Evolutionary conservation across 1,284 basidiomycete genomes (phyloP), one percentile per base, ranked within the genome.

Genomic region (Fomitiporia mediterranea): DNA sequence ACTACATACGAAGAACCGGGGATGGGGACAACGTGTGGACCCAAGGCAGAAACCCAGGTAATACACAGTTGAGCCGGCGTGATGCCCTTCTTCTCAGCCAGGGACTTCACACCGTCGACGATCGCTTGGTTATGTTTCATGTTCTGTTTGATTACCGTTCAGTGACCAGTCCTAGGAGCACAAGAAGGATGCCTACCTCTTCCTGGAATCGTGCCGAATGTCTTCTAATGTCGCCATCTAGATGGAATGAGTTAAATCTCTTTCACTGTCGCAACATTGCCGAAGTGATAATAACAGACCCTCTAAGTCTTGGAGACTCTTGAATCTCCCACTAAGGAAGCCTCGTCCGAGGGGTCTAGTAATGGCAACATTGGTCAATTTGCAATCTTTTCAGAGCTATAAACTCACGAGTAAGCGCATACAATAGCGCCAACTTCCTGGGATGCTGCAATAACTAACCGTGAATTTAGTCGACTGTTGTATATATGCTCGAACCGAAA

Each of bases 41-140:
- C 73, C 50, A 73, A 66, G 5, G 67, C 64, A 25, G 69, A 62
- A 13, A 84, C 72, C 80, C 83, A 87, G 1, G 80, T 82, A 13
- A 88, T 70, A 15, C 74, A 74, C 15, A 86, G 69, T 64, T 87
- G 84, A 2, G 77, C 76, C 0, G 79, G 64, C 0, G 78, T 78
- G 11, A 80, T 62, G 1, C 70, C 70, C 67, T 76, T 78, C 63
- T 69, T 71, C 52, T 67, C 62, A 0, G 81, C 78, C 40, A 83
- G 68, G n/a, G 65, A 67, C 37, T 72, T 61, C 54, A 81, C 60
- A 15, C 67, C 66, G 23, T 80, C 72, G 1, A 82, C 80, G 7
- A 87, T 70, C 51, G 73, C 70, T 44, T 80, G 62, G 63, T 86
- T 86, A 59, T 78, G 70, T 49, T 72, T 68, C 50, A 83, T 74